phyloP scores from a whole-genome alignment of 129 eudicot species.

The Daucus carota region DNA sequence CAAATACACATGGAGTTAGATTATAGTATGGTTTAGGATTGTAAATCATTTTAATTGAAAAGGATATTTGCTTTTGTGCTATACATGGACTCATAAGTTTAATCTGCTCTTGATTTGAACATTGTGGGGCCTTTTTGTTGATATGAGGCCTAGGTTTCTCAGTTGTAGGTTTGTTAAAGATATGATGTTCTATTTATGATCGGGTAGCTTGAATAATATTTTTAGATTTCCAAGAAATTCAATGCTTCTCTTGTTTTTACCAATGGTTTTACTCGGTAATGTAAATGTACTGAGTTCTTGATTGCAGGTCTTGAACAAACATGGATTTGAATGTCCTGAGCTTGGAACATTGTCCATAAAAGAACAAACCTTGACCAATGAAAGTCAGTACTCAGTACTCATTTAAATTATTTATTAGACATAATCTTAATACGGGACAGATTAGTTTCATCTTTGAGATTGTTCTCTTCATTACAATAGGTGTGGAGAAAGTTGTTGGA shows the following conservation, averaged over 20 bases:
- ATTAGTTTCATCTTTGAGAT: background rate
- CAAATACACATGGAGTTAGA: background rate
- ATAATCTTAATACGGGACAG: background rate
- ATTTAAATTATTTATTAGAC: background rate
- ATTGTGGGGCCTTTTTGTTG: background rate
- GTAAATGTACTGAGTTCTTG: background rate
- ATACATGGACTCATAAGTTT: background rate
- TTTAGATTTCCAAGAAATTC: background rate
- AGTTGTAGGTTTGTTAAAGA: background rate
- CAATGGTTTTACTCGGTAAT: background rate
- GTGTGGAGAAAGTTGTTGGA: slow-evolving; percentile 76
- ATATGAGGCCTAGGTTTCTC: background rate
- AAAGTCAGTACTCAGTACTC: slow-evolving; percentile 51
- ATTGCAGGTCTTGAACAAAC: slow-evolving; percentile 62
- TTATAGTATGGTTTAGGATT: background rate
- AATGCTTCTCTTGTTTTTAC: background rate
- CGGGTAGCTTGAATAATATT: background rate
- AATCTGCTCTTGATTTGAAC: background rate
- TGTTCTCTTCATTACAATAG: slow-evolving; percentile 23
- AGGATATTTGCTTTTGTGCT: background rate
- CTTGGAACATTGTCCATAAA: slow-evolving; percentile 59
- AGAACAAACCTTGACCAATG: slow-evolving; percentile 81
- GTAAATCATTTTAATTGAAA: background rate
- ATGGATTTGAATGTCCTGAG: slow-evolving; percentile 58
- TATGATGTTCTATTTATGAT: background rate